Evolutionary conservation across 2,329 filamentous ascomycete species (phyloP).

Genomic region (Ceratocystis cacaofunesta): DNA sequence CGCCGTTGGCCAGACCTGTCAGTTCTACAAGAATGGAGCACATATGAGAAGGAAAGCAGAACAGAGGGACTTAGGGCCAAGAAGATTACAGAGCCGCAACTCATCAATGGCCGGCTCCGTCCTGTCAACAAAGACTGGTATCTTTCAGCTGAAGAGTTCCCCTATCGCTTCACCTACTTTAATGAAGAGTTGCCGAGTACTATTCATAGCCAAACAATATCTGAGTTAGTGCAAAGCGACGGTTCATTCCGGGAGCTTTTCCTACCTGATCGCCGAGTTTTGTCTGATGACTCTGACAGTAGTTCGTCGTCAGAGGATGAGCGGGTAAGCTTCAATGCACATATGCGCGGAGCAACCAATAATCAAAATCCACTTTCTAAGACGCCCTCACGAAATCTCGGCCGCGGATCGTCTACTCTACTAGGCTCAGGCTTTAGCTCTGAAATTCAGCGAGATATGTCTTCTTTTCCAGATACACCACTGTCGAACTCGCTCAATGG

Average conservation of each 20-base stretch:
- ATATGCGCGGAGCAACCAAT: slow-evolving; percentile 12
- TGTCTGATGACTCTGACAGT: slow-evolving; percentile 60
- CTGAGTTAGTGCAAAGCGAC: slow-evolving; percentile 76
- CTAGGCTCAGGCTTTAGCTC: background rate
- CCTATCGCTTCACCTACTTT: slow-evolving; percentile 96
- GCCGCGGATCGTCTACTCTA: background rate
- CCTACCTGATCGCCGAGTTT: slow-evolving; percentile 64
- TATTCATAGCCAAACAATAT: slow-evolving; percentile 90
- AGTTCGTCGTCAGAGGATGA: slow-evolving; percentile 13
- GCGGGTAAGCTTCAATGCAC: slow-evolving; percentile 16
- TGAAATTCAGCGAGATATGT: slow-evolving; percentile 2
- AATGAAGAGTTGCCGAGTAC: slow-evolving; percentile 94
- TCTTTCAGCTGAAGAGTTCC: slow-evolving; percentile 71
- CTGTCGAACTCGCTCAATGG: slow-evolving; percentile 3
- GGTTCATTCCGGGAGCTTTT: slow-evolving; percentile 78
- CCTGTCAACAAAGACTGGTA: slow-evolving; percentile 73
- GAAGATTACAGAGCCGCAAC: slow-evolving; percentile 83
- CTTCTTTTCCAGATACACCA: slow-evolving; percentile 1
- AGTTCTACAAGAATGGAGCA: slow-evolving; percentile 77
- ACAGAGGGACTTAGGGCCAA: slow-evolving; percentile 73
- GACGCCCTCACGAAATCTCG: slow-evolving; percentile 4
- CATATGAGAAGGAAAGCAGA: slow-evolving; percentile 74
- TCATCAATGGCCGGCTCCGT: slow-evolving; percentile 77
- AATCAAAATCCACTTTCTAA: slow-evolving; percentile 7
- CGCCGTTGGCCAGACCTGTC: slow-evolving; percentile 74